Evolutionary conservation across 2,329 filamentous ascomycete species (phyloP).

Genomic region (Ophiognomonia clavigignenti-juglandacearum): DNA sequence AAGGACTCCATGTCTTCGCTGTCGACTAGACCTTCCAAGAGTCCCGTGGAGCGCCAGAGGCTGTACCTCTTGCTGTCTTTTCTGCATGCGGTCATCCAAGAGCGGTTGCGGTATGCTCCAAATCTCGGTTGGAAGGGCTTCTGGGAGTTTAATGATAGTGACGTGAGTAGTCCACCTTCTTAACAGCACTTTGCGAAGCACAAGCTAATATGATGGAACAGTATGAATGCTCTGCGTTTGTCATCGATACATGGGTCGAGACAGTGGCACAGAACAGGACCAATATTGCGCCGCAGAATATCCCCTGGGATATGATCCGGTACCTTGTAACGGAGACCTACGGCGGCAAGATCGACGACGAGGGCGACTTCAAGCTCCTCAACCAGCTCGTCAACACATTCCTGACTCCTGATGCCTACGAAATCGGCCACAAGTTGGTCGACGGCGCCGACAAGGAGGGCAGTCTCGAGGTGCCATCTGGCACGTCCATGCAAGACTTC

Average conservation of each 20-base stretch:
- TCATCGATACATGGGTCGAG: conserved; percentile 94
- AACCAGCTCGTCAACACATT: conserved; percentile 68
- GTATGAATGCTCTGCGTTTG: conserved; percentile 96
- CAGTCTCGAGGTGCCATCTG: conserved; percentile 68
- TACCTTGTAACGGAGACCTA: conserved; percentile 91
- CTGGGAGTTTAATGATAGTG: conserved; percentile 99
- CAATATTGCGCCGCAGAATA: conserved; percentile 88
- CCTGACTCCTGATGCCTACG: conserved; percentile 84
- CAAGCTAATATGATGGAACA: conserved; percentile 32
- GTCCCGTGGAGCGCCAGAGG: conserved; percentile 84
- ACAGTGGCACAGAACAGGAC: conserved; percentile 75
- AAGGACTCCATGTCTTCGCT: conserved; percentile 90
- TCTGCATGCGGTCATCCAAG: conserved; percentile 92
- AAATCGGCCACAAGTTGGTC: conserved; percentile 86
- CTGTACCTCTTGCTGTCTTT: conserved; percentile 90
- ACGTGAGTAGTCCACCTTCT: conserved; percentile 60
- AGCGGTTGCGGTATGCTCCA: conserved; percentile 89
- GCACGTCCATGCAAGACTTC: conserved; percentile 81
- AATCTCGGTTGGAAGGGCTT: conserved; percentile 96
- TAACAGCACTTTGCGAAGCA: background rate
- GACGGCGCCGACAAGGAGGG: conserved; percentile 55
- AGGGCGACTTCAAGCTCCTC: conserved; percentile 74
- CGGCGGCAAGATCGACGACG: conserved; percentile 94
- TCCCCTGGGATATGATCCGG: conserved; percentile 95
- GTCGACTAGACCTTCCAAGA: conserved; percentile 68